Conservation (phyloP, 116 monocot species). For the Cymodocea nodosa region DNA sequence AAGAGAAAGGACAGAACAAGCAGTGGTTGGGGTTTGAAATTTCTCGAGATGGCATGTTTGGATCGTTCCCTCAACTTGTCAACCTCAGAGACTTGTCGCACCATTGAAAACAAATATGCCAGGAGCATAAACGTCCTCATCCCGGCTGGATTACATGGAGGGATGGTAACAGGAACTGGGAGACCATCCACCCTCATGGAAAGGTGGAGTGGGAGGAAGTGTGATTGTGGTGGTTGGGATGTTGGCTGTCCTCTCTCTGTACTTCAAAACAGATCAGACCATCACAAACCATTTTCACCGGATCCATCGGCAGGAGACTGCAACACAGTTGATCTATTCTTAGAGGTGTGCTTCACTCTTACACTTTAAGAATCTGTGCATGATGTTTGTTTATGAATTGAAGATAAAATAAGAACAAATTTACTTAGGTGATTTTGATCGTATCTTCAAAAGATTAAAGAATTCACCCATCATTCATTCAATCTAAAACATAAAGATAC, state of each 20-base stretch:
- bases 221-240: slow-evolving; percentile 96
- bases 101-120: not conserved
- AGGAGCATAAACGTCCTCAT: slow-evolving; percentile 36
- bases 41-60: slow-evolving; percentile 47
- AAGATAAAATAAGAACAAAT: no score
- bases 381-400: no score
- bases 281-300: slow-evolving; percentile 1
- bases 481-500: no score
- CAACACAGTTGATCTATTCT: slow-evolving; percentile 27
- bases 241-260: slow-evolving; percentile 75
- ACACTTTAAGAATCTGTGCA: not conserved
- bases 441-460: no score
- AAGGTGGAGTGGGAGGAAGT: slow-evolving; percentile 63
- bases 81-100: not conserved
- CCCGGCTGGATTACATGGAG: slow-evolving; percentile 67
- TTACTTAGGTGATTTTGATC: no score
- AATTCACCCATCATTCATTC: no score
- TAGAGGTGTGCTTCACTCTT: slow-evolving; percentile 27
- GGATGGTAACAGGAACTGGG: slow-evolving; percentile 7
- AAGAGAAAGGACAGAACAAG: slow-evolving; percentile 9
- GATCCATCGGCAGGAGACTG: slow-evolving; percentile 6
- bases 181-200: slow-evolving; percentile 55
- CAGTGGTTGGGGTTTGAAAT: slow-evolving; percentile 89
- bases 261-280: slow-evolving; percentile 11
- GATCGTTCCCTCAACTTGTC: slow-evolving; percentile 6